A percentile compares a stretch with the other conserved stretches of the same genome.
Evolutionary conservation across 2,329 filamentous ascomycete genomes (phyloP).

Genomic region (Microsporum ferrugineum): DNA sequence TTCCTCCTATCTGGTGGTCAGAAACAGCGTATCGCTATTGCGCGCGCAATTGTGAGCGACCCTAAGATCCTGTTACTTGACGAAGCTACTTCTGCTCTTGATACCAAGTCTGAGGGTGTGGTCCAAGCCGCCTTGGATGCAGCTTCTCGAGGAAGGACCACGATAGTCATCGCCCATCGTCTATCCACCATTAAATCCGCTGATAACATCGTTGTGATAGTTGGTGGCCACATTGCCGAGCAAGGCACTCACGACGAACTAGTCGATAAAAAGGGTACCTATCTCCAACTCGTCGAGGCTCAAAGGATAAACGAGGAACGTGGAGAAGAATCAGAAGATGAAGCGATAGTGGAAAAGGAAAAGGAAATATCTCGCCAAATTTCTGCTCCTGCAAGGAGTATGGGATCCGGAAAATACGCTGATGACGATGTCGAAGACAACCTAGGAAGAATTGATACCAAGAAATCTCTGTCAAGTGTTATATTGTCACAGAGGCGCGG

Average conservation of each 20-base stretch:
- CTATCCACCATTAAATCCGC: conserved; percentile 89
- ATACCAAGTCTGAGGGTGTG: conserved; percentile 87
- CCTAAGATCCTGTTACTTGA: conserved; percentile 88
- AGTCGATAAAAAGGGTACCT: conserved; percentile 58
- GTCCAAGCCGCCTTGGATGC: conserved; percentile 87
- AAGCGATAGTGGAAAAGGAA: conserved; percentile 23
- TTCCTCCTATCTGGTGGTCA: conserved; percentile 89
- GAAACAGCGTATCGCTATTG: conserved; percentile 93
- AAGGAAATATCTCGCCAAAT: conserved; percentile 8
- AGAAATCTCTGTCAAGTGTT: conserved; percentile 54
- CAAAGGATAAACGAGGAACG: conserved; percentile 61
- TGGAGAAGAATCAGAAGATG: conserved; percentile 23
- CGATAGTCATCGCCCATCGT: conserved; percentile 90
- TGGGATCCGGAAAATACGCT: conserved; percentile 17
- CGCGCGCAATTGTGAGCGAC: conserved; percentile 77
- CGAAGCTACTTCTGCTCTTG: conserved; percentile 85
- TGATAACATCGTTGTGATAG: conserved; percentile 93
- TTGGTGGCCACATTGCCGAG: conserved; percentile 72
- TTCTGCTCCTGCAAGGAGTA: conserved; percentile 8
- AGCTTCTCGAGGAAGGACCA: conserved; percentile 76
- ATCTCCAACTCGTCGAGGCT: conserved; percentile 74
- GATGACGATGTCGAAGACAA: conserved; percentile 23
- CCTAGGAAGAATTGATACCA: conserved; percentile 37
- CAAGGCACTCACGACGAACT: conserved; percentile 80
- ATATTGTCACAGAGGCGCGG: conserved; percentile 48